Evolutionary conservation across 1,284 basidiomycete species (phyloP).

Genomic region (Phenoliferia sp.): DNA sequence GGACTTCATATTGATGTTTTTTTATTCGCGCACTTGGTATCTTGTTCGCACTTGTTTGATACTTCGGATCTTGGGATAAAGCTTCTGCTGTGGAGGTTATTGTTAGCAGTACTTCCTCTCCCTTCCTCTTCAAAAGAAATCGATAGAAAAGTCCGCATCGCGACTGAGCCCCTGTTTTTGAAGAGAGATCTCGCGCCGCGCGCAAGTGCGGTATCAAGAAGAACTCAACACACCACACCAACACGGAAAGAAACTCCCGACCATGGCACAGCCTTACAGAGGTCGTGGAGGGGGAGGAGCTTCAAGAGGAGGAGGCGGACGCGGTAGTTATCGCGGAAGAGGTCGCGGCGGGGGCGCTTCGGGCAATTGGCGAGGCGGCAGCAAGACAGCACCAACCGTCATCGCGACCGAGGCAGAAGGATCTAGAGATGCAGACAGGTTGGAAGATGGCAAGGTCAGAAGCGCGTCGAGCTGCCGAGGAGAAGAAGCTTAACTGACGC

Average conservation of each 20-base stretch:
- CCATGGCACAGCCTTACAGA: neutral
- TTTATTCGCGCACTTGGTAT: too few relatives aligned
- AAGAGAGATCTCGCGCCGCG: too few relatives aligned
- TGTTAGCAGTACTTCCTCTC: too few relatives aligned
- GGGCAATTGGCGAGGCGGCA: neutral
- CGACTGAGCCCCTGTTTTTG: too few relatives aligned
- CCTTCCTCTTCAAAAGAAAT: too few relatives aligned
- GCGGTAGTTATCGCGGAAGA: neutral
- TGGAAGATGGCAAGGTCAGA: constrained; percentile 41
- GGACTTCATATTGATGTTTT: too few relatives aligned
- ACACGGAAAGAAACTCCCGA: neutral
- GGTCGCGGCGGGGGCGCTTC: neutral
- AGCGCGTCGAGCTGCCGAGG: constrained; percentile 60
- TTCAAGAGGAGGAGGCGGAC: neutral
- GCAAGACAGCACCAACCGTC: neutral
- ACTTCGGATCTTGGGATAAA: too few relatives aligned
- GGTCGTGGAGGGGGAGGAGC: neutral
- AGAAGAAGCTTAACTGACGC: constrained; percentile 16
- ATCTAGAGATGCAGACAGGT: constrained; percentile 70
- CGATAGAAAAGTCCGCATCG: too few relatives aligned
- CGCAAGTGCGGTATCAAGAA: neutral
- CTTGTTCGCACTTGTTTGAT: too few relatives aligned
- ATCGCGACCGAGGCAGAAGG: constrained; percentile 63
- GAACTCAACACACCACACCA: neutral
- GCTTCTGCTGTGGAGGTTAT: too few relatives aligned